Conservation (phyloP, 805 yeast genomes). For the Teunomyces panamensis region DNA sequence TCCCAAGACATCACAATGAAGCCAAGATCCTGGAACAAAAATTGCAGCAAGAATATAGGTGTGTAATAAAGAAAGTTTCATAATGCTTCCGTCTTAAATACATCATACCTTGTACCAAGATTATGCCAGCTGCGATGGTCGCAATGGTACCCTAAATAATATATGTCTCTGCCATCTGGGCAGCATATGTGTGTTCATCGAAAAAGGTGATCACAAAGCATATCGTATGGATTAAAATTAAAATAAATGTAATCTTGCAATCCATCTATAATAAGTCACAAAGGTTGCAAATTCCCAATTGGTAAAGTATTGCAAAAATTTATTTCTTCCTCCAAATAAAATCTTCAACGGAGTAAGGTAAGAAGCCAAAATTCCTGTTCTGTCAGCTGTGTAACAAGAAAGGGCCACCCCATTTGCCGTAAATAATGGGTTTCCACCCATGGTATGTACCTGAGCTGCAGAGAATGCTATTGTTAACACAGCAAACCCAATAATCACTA, state of each 20-base stretch:
- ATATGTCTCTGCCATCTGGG: constrained; percentile 15
- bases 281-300: constrained; percentile 8
- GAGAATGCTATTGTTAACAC: constrained; percentile 21
- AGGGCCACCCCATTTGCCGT: constrained; percentile 8
- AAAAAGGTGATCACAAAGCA: constrained; percentile 9
- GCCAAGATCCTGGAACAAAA: constrained; percentile 45
- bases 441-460: constrained; percentile 20
- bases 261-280: constrained; percentile 20
- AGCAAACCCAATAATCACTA: constrained; percentile 20
- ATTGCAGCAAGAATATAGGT: constrained; percentile 50
- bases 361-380: constrained; percentile 48
- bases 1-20: constrained; percentile 38
- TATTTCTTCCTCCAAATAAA: constrained; percentile 21
- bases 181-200: constrained; percentile 7
- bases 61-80: constrained; percentile 52
- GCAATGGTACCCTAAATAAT: constrained; percentile 28
- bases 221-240: constrained; percentile 17
- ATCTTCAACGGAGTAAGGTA: constrained; percentile 21
- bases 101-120: constrained; percentile 44
- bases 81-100: constrained; percentile 44
- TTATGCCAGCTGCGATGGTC: constrained; percentile 31
- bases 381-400: constrained; percentile 39
- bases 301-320: constrained; percentile 11
- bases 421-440: constrained; percentile 36
- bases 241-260: constrained; percentile 13